Evolutionary conservation across 768 basidiomycete species (phyloP).

Genomic region (Chiua virens): DNA sequence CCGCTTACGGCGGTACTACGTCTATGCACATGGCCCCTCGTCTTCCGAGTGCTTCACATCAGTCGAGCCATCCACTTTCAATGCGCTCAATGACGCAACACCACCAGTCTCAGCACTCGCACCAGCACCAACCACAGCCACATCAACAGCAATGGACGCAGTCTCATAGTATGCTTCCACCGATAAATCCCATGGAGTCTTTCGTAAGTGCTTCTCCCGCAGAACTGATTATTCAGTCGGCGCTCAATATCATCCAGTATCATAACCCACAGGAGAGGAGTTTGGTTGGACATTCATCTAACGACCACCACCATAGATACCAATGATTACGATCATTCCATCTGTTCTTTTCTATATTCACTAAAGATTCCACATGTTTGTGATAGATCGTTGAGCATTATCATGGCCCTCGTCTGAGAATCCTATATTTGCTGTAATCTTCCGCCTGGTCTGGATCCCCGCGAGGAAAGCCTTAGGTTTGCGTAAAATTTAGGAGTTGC

Average conservation of each 20-base stretch:
- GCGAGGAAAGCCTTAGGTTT: constrained; percentile 39
- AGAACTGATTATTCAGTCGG: neutral
- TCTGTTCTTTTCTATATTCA: constrained; percentile 20
- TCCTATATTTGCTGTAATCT: constrained; percentile 41
- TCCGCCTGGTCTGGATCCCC: constrained; percentile 41
- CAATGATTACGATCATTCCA: constrained; percentile 40
- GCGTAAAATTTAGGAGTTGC: constrained; percentile 39
- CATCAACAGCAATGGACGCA: constrained; percentile 55
- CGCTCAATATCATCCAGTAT: constrained; percentile 18
- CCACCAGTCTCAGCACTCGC: constrained; percentile 30
- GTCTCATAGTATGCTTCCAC: constrained; percentile 40
- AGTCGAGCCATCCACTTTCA: constrained; percentile 35
- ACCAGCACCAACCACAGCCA: constrained; percentile 28
- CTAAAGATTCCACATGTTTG: constrained; percentile 43
- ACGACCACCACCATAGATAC: constrained; percentile 52
- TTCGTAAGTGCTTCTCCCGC: constrained; percentile 50
- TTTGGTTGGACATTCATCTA: constrained; percentile 48
- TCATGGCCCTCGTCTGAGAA: constrained; percentile 48
- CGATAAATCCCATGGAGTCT: constrained; percentile 57
- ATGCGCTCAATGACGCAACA: constrained; percentile 53
- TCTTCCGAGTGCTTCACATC: constrained; percentile 34
- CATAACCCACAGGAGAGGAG: constrained; percentile 46
- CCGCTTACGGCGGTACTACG: constrained; percentile 41
- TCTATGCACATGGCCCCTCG: constrained; percentile 37
- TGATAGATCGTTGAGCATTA: constrained; percentile 45